phyloP scores from a whole-genome alignment of 176 grass and related monocot species.

The Tuctoria greenei region DNA sequence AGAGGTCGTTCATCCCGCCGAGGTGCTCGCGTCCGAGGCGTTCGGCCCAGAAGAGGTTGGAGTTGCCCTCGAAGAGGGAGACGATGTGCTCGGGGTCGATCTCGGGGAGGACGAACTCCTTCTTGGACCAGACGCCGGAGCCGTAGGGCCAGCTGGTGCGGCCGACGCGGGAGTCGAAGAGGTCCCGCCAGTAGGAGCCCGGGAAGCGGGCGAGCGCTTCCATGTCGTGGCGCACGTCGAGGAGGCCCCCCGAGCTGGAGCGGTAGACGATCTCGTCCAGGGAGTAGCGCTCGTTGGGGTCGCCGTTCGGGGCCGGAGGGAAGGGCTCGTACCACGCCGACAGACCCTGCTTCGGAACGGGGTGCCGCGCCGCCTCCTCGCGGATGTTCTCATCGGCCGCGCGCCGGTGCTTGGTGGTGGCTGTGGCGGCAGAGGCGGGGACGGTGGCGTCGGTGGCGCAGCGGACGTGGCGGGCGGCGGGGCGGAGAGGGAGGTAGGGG shows the following conservation, averaged over 20 bases:
- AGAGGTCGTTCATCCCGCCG: slow-evolving; percentile 85
- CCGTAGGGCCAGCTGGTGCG: slow-evolving; percentile 89
- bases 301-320: slow-evolving; percentile 38
- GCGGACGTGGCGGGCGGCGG: slow-evolving; percentile 22
- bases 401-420: slow-evolving; percentile 50
- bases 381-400: slow-evolving; percentile 84
- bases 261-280: slow-evolving; percentile 96
- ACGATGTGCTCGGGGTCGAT: slow-evolving; percentile 88
- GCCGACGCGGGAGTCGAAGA: slow-evolving; percentile 86
- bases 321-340: slow-evolving; percentile 78
- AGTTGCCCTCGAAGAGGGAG: slow-evolving; percentile 97
- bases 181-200: slow-evolving; percentile 81
- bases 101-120: slow-evolving; percentile 91
- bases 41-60: slow-evolving; percentile 99
- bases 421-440: neutral
- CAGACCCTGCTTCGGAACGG: slow-evolving; percentile 41
- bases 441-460: slow-evolving; percentile 44
- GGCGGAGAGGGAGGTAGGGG: slow-evolving; percentile 9
- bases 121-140: slow-evolving; percentile 97
- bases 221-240: slow-evolving; percentile 92
- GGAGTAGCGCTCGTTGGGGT: slow-evolving; percentile 72
- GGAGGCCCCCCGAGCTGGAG: slow-evolving; percentile 72
- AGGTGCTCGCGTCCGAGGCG: slow-evolving; percentile 84
- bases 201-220: slow-evolving; percentile 56
- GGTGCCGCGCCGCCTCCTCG: slow-evolving; percentile 73